Evolutionary conservation across 441 rosid genomes (phyloP).

Genomic region (Populus hybrid): DNA sequence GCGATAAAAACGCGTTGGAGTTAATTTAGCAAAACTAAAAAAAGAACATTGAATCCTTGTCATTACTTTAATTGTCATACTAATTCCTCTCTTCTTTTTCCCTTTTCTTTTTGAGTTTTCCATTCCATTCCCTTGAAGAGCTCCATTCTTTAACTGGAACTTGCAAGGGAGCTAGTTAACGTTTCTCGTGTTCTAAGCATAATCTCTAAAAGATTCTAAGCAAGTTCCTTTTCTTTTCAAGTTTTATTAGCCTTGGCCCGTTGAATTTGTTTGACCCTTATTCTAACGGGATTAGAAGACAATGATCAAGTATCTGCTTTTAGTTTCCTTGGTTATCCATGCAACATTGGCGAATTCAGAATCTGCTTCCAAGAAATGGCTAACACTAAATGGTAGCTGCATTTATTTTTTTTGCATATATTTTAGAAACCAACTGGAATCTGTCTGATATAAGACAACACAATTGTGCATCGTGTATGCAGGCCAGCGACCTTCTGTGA

Average conservation of each 20-base stretch:
- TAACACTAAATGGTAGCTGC: conserved; percentile 44
- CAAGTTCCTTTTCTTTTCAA: conserved; percentile 8
- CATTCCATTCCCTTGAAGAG: conserved; percentile 35
- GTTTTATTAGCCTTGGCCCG: not conserved
- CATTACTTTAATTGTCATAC: not conserved
- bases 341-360: conserved; percentile 22
- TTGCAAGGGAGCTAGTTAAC: conserved; percentile 36
- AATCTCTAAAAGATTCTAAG: conserved; percentile 4
- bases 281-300: conserved; percentile 15
- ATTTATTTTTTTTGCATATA: not conserved
- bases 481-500: conserved; percentile 56
- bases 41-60: conserved; percentile 1
- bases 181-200: conserved; percentile 17
- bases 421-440: not conserved
- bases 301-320: conserved; percentile 41
- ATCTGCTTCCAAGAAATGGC: conserved; percentile 40
- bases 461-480: not conserved
- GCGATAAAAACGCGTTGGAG: conserved; percentile 25
- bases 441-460: not conserved
- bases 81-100: not conserved
- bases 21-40: not conserved
- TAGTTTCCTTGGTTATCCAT: conserved; percentile 35
- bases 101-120: not conserved
- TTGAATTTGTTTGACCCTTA: not conserved
- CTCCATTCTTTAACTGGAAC: conserved; percentile 31